phyloP scores from a whole-genome alignment of 495 filamentous ascomycete species.

The Daldinia childiae region DNA sequence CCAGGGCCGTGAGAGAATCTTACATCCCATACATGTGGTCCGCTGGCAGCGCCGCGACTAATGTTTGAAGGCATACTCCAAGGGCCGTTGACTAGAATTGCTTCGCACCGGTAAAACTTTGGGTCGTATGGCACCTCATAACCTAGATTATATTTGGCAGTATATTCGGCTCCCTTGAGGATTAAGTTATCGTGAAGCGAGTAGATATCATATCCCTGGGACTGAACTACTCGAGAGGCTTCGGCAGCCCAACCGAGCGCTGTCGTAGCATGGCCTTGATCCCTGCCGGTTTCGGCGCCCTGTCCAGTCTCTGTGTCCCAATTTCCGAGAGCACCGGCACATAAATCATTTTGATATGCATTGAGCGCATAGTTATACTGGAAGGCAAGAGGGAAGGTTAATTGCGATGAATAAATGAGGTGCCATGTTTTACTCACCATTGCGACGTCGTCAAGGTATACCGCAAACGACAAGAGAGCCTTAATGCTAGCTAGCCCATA shows the following conservation, averaged over 20 bases:
- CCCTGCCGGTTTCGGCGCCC: neutral
- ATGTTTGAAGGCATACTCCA: constrained; percentile 46
- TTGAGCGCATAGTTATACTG: neutral
- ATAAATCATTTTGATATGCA: neutral
- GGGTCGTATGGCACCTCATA: constrained; percentile 50
- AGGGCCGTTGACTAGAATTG: constrained; percentile 49
- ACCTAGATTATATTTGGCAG: constrained; percentile 7
- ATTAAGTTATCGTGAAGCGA: constrained; percentile 45
- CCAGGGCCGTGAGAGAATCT: neutral
- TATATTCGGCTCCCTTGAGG: constrained; percentile 21
- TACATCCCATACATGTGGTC: neutral
- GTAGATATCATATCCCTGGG: constrained; percentile 50
- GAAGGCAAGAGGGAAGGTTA: neutral
- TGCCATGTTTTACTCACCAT: neutral
- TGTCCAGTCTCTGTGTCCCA: neutral
- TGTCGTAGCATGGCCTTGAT: constrained; percentile 12
- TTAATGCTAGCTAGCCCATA: constrained; percentile 50
- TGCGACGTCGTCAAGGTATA: constrained; percentile 50
- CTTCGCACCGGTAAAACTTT: constrained; percentile 50
- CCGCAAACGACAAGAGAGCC: constrained; percentile 50
- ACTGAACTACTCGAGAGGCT: constrained; percentile 43
- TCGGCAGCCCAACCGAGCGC: constrained; percentile 43
- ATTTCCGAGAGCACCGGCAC: neutral
- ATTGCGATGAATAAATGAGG: neutral
- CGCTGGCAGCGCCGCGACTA: neutral